Evolutionary conservation across 495 filamentous ascomycete genomes (phyloP).

Genomic region (Halenospora varia): DNA sequence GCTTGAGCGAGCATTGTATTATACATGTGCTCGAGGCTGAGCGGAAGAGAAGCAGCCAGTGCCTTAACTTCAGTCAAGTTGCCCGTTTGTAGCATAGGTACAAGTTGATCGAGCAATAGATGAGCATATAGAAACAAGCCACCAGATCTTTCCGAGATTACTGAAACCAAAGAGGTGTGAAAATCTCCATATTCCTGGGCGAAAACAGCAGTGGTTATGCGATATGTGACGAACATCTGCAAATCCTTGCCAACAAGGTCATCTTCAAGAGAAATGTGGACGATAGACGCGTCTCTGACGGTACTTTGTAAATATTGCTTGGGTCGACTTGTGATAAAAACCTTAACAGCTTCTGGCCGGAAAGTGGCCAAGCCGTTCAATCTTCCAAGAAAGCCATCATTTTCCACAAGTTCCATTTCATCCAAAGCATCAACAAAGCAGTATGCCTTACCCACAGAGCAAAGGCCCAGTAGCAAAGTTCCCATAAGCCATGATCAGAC

Average conservation of each 20-base stretch:
- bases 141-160: conserved; percentile 24
- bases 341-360: conserved; percentile 7
- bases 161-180: background rate
- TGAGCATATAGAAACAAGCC: conserved; percentile 41
- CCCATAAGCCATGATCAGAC: conserved; percentile 18
- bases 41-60: conserved; percentile 22
- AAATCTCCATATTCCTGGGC: background rate
- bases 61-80: background rate
- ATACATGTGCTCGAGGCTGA: conserved; percentile 44
- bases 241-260: conserved; percentile 11
- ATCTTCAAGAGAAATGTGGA: conserved; percentile 15
- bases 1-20: conserved; percentile 39
- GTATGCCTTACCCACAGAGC: conserved; percentile 35
- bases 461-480: conserved; percentile 27
- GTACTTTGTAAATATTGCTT: conserved; percentile 10
- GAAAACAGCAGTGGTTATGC: background rate
- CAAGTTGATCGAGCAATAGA: conserved; percentile 39
- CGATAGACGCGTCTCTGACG: conserved; percentile 11
- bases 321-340: conserved; percentile 20
- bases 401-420: conserved; percentile 28
- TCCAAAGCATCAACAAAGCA: conserved; percentile 44
- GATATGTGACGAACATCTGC: conserved; percentile 4
- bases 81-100: background rate
- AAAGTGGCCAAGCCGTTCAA: conserved; percentile 3
- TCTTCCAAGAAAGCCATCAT: background rate